These are phyloP conservation scores for Wallacemonas collosoma DNA, from an alignment of 208 protist species.

Conservation along the genomic window DNA sequence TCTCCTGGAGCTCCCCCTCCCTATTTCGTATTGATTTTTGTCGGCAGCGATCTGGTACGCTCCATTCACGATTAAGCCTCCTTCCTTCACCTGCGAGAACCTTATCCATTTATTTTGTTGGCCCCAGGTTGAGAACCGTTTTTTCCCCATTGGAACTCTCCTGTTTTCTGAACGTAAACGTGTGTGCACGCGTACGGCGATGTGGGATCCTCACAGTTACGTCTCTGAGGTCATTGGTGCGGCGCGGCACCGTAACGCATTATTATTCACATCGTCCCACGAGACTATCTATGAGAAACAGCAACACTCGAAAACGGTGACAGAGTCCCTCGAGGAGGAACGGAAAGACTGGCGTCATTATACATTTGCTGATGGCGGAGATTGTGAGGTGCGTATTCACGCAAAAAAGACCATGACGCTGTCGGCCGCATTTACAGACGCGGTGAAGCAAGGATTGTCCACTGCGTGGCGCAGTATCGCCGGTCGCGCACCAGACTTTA, in stretches of 20 bases:
- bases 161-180: neutral
- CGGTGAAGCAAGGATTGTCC: neutral
- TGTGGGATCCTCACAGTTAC: slow-evolving; percentile 47
- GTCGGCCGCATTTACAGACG: neutral
- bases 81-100: too few relatives aligned
- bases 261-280: slow-evolving; percentile 1
- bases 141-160: neutral
- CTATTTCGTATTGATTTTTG: too few relatives aligned
- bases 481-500: neutral
- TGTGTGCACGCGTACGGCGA: neutral
- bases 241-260: slow-evolving; percentile 14
- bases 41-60: too few relatives aligned
- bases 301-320: slow-evolving; percentile 22
- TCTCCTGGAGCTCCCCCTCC: too few relatives aligned
- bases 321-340: slow-evolving; percentile 10
- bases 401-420: slow-evolving; percentile 1
- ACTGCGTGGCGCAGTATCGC: neutral
- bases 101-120: too few relatives aligned
- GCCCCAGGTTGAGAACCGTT: too few relatives aligned
- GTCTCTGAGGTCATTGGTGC: slow-evolving; percentile 29
- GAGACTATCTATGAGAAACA: slow-evolving; percentile 25
- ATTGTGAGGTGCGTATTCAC: slow-evolving; percentile 12
- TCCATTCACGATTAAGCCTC: too few relatives aligned
- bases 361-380: slow-evolving; percentile 16
- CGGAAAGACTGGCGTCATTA: slow-evolving; percentile 17